These are phyloP conservation scores for Russula emetica DNA, from an alignment of 768 basidiomycete species.

Conservation along the genomic window DNA sequence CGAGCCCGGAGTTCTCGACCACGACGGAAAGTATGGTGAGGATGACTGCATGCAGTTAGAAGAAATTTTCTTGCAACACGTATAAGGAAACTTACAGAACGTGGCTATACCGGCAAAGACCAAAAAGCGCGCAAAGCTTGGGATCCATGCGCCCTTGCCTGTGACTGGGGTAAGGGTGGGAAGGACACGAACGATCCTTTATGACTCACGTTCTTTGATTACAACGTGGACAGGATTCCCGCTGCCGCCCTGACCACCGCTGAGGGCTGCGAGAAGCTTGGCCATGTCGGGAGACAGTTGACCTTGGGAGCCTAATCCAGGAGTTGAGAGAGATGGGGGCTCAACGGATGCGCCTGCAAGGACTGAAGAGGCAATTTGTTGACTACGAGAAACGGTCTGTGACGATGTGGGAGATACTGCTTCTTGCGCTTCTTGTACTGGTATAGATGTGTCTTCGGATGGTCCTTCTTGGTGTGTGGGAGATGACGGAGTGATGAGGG, in stretches of 20 bases:
- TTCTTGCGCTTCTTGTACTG: constrained; percentile 14
- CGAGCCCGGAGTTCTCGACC: constrained; percentile 88
- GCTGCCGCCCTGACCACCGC: constrained; percentile 42
- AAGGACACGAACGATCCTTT: not conserved
- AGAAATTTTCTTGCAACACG: not conserved
- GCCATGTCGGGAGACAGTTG: constrained; percentile 35
- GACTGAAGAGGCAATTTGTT: constrained; percentile 42
- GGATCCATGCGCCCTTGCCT: constrained; percentile 69
- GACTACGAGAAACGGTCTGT: constrained; percentile 35
- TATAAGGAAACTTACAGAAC: constrained; percentile 52
- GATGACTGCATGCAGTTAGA: constrained; percentile 47
- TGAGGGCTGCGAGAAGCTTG: constrained; percentile 43
- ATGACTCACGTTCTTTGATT: constrained; percentile 69
- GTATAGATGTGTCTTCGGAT: constrained; percentile 8
- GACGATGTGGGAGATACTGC: not conserved
- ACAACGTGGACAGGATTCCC: constrained; percentile 73
- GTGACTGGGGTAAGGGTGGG: constrained; percentile 3
- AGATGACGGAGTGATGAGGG: constrained; percentile 15
- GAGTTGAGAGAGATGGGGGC: not conserved
- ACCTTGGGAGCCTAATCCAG: constrained; percentile 10
- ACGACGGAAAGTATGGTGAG: constrained; percentile 84
- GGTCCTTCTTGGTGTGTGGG: constrained; percentile 9
- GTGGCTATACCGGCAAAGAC: constrained; percentile 51
- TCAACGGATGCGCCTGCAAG: constrained; percentile 29
- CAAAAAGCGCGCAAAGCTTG: constrained; percentile 60